Evolutionary conservation across 208 protist species (phyloP).

Genomic region (Crithidia bombi): DNA sequence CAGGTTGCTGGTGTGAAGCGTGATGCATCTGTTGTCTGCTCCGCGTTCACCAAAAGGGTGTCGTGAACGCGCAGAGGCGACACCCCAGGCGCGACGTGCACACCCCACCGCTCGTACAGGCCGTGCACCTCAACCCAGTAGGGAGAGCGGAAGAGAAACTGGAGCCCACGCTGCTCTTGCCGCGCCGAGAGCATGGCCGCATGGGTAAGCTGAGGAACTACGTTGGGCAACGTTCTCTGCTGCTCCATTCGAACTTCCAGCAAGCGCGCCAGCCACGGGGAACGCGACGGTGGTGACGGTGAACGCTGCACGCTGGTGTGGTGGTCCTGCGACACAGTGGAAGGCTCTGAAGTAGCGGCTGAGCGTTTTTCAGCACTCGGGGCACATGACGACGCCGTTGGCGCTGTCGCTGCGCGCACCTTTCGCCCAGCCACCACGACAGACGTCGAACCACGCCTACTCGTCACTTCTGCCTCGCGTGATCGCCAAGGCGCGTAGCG

Average conservation of each 20-base stretch:
- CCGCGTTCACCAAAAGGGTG: conserved; percentile 43
- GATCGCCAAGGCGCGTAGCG: neutral
- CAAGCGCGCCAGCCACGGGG: conserved; percentile 29
- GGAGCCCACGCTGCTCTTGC: no score
- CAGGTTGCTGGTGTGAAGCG: conserved; percentile 44
- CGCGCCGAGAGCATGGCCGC: no score
- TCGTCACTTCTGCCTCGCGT: neutral
- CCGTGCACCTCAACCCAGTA: conserved; percentile 48
- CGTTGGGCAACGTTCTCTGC: no score
- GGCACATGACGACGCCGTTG: neutral
- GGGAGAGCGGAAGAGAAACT: conserved; percentile 50
- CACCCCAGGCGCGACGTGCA: conserved; percentile 24
- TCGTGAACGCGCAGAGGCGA: conserved; percentile 16
- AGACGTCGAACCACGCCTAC: no score
- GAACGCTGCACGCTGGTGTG: neutral
- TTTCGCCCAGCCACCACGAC: neutral
- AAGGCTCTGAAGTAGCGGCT: neutral
- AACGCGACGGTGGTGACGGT: neutral
- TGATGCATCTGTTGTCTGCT: conserved; percentile 66
- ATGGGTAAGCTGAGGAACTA: no score
- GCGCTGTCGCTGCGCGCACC: neutral
- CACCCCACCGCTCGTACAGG: conserved; percentile 46
- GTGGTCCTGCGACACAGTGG: neutral
- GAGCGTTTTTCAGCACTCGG: no score
- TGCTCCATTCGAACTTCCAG: neutral